A percentile compares a stretch with the other conserved stretches of the same genome.
These are phyloP conservation scores for Alternaria conjuncta DNA, from an alignment of 2,329 filamentous ascomycete genomes.

Conservation along the genomic window DNA sequence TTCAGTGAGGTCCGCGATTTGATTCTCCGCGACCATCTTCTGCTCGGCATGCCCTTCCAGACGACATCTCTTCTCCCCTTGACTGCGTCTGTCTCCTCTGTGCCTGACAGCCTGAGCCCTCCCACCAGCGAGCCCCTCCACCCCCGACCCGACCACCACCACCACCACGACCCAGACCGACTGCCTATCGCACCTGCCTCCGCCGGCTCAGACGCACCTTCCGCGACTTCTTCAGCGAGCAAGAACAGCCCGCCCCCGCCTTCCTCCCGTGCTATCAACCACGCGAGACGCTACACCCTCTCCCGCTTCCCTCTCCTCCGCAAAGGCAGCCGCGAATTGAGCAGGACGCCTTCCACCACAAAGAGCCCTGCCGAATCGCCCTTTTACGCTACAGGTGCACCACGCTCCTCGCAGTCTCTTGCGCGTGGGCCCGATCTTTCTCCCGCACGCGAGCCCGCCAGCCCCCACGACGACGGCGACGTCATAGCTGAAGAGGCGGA, in stretches of 20 bases:
- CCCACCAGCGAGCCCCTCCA: slow-evolving; percentile 10
- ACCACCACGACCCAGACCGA: not conserved
- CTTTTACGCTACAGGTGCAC: slow-evolving; percentile 32
- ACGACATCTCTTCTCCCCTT: slow-evolving; percentile 39
- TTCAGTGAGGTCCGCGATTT: slow-evolving; percentile 37
- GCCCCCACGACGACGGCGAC: slow-evolving; percentile 5
- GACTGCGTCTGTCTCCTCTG: slow-evolving; percentile 28
- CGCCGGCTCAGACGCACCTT: slow-evolving; percentile 12
- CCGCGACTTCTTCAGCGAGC: slow-evolving; percentile 2
- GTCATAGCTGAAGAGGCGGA: slow-evolving; percentile 27
- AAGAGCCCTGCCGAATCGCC: slow-evolving; percentile 30
- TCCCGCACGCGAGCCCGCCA: slow-evolving; percentile 18
- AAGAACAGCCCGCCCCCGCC: slow-evolving; percentile 17
- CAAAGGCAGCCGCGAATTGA: slow-evolving; percentile 41
- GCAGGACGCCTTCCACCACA: slow-evolving; percentile 18
- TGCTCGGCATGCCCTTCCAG: slow-evolving; percentile 41
- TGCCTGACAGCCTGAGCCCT: slow-evolving; percentile 14
- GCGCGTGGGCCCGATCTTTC: slow-evolving; percentile 25
- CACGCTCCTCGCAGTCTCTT: slow-evolving; percentile 36
- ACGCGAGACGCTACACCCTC: slow-evolving; percentile 38
- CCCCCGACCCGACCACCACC: slow-evolving; percentile 3
- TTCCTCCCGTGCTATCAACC: slow-evolving; percentile 16
- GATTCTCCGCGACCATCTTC: slow-evolving; percentile 42
- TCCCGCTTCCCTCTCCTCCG: slow-evolving; percentile 45
- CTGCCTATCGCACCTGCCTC: slow-evolving; percentile 7